A percentile compares a stretch with the other conserved stretches of the same genome.
Conservation (phyloP, 2,329 filamentous ascomycete species). For the Sporothrix brunneoviolacea region DNA sequence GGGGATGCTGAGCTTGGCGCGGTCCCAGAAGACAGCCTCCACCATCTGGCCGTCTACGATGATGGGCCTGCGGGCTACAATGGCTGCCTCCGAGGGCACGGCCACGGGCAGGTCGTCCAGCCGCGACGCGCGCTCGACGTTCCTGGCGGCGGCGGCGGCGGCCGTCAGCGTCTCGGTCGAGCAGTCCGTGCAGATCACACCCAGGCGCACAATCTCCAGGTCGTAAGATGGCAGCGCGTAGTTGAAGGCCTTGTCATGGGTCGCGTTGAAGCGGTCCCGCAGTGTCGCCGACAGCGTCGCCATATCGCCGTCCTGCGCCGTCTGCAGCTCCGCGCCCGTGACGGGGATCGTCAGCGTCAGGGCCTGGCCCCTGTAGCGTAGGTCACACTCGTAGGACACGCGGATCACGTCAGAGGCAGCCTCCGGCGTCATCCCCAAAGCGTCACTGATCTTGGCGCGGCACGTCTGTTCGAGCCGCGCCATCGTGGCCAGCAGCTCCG, state of each 20-base stretch:
- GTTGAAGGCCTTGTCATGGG: slow-evolving; percentile 39
- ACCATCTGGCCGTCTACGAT: slow-evolving; percentile 33
- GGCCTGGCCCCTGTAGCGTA: slow-evolving; percentile 42
- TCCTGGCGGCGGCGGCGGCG: background rate
- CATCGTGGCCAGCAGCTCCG: slow-evolving; percentile 29
- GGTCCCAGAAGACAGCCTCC: slow-evolving; percentile 38
- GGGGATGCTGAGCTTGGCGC: slow-evolving; percentile 32
- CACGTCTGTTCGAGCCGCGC: slow-evolving; percentile 30
- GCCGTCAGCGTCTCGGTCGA: slow-evolving; percentile 31
- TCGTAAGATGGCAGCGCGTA: slow-evolving; percentile 37
- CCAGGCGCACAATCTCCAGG: slow-evolving; percentile 41
- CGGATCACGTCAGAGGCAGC: slow-evolving; percentile 22
- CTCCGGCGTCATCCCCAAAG: slow-evolving; percentile 2
- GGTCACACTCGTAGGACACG: slow-evolving; percentile 34
- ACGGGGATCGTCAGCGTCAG: slow-evolving; percentile 31
- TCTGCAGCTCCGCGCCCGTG: background rate
- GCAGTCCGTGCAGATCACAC: slow-evolving; percentile 36
- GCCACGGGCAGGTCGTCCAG: background rate
- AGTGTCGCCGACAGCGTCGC: background rate
- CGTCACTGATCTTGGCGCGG: slow-evolving; percentile 28
- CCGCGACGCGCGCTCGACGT: background rate
- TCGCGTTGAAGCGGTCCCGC: slow-evolving; percentile 29
- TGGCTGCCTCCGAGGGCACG: slow-evolving; percentile 28
- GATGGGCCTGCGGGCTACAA: slow-evolving; percentile 33
- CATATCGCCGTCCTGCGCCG: slow-evolving; percentile 26